Evolutionary conservation across 768 basidiomycete species (phyloP).

Genomic region (Punctularia strigosozonata): DNA sequence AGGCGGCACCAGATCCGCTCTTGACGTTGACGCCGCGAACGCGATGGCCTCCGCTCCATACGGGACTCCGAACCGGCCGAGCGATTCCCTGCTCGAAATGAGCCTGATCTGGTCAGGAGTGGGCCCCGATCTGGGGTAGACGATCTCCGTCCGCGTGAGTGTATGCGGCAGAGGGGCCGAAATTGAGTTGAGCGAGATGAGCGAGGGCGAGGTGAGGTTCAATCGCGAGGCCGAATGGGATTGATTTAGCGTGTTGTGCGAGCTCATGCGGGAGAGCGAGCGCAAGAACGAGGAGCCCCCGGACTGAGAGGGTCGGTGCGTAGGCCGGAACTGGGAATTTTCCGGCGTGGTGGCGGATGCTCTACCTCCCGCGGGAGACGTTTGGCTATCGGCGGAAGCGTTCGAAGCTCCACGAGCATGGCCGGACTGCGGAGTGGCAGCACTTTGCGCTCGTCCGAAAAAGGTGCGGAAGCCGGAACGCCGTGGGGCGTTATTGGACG

Average conservation of each 20-base stretch:
- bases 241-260: conserved; percentile 27
- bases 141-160: conserved; percentile 55
- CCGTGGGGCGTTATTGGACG: too few species aligned
- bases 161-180: conserved; percentile 72
- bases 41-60: conserved; percentile 67
- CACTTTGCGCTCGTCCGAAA: too few species aligned
- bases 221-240: conserved; percentile 14
- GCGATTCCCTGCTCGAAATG: conserved; percentile 54
- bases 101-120: conserved; percentile 56
- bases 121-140: conserved; percentile 49
- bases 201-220: conserved; percentile 47
- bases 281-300: conserved; percentile 29
- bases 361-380: too few species aligned
- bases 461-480: too few species aligned
- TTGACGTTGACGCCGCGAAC: conserved; percentile 40
- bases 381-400: too few species aligned
- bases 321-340: too few species aligned
- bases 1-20: conserved; percentile 26
- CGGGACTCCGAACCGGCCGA: conserved; percentile 63
- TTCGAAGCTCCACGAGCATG: too few species aligned
- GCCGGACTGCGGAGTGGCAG: too few species aligned
- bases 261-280: conserved; percentile 35
- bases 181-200: conserved; percentile 63
- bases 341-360: too few species aligned
- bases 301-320: conserved; percentile 23